Conservation (phyloP, 306 rosid species). For the Vigna reflexopilosa region DNA sequence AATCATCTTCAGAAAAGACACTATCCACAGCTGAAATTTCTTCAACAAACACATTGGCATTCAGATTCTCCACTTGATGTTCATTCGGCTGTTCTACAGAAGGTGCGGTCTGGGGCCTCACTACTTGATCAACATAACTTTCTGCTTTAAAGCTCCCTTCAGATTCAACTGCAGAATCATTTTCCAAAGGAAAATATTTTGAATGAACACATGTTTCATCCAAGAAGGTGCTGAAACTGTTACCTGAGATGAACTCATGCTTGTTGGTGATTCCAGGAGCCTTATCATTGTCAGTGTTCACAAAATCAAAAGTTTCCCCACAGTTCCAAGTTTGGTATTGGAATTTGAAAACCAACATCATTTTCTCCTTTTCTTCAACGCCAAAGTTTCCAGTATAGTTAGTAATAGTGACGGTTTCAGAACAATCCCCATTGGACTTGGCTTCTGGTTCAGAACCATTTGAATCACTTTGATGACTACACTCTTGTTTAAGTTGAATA, state of each 20-base stretch:
- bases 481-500: background rate
- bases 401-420: background rate
- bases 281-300: slow-evolving; percentile 16
- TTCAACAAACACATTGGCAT: slow-evolving; percentile 4
- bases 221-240: slow-evolving; percentile 24
- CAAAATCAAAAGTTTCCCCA: slow-evolving; percentile 26
- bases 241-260: slow-evolving; percentile 48
- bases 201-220: slow-evolving; percentile 27
- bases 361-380: slow-evolving; percentile 42
- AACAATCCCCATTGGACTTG: slow-evolving; percentile 5
- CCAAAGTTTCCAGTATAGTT: slow-evolving; percentile 4
- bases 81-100: slow-evolving; percentile 32
- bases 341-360: slow-evolving; percentile 61
- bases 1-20: slow-evolving; percentile 41
- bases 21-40: slow-evolving; percentile 23
- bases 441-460: slow-evolving; percentile 10
- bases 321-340: slow-evolving; percentile 57
- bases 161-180: slow-evolving; percentile 23
- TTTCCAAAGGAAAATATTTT: slow-evolving; percentile 4
- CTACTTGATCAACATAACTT: slow-evolving; percentile 28
- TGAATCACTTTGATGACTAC: background rate
- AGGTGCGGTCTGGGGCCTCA: background rate
- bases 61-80: slow-evolving; percentile 28
- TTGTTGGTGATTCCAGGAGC: slow-evolving; percentile 35
- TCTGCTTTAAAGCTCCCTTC: slow-evolving; percentile 25